Percentiles rank a stretch among this genome's conserved stretches.
Evolutionary conservation across 2,329 filamentous ascomycete species (phyloP).

Genomic region (Cladophialophora yegresii): DNA sequence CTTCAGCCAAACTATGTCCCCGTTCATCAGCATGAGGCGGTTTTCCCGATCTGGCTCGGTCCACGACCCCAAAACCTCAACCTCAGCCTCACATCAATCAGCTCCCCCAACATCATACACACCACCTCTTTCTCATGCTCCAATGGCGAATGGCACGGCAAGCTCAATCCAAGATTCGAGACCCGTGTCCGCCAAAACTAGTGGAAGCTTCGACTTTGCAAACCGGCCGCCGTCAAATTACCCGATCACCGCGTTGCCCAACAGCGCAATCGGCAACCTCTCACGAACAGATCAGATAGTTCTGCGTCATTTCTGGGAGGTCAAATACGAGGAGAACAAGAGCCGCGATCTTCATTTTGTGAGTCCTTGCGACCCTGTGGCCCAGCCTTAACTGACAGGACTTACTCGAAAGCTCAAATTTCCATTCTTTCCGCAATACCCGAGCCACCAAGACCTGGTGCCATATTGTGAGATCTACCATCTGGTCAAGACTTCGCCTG

Average conservation of each 20-base stretch:
- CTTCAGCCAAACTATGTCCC: slow-evolving; percentile 25
- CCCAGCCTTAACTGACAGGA: background rate
- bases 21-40: slow-evolving; percentile 31
- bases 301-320: slow-evolving; percentile 36
- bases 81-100: slow-evolving; percentile 11
- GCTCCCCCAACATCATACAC: slow-evolving; percentile 31
- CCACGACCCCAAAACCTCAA: slow-evolving; percentile 24
- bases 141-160: slow-evolving; percentile 25
- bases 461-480: slow-evolving; percentile 37
- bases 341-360: slow-evolving; percentile 36
- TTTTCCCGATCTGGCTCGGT: slow-evolving; percentile 29
- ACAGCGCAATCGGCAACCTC: slow-evolving; percentile 27
- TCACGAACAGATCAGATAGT: slow-evolving; percentile 36
- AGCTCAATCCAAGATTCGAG: slow-evolving; percentile 27
- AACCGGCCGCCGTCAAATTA: slow-evolving; percentile 31
- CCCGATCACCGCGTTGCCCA: slow-evolving; percentile 26
- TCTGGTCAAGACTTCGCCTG: slow-evolving; percentile 36
- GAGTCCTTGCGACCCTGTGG: slow-evolving; percentile 6
- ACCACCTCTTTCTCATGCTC: slow-evolving; percentile 31
- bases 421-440: slow-evolving; percentile 33
- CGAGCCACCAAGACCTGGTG: slow-evolving; percentile 32
- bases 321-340: slow-evolving; percentile 35
- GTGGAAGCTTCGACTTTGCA: slow-evolving; percentile 34
- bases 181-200: slow-evolving; percentile 32
- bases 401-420: slow-evolving; percentile 32